Conservation (phyloP, 495 filamentous ascomycete genomes). For the Halenospora varia region DNA sequence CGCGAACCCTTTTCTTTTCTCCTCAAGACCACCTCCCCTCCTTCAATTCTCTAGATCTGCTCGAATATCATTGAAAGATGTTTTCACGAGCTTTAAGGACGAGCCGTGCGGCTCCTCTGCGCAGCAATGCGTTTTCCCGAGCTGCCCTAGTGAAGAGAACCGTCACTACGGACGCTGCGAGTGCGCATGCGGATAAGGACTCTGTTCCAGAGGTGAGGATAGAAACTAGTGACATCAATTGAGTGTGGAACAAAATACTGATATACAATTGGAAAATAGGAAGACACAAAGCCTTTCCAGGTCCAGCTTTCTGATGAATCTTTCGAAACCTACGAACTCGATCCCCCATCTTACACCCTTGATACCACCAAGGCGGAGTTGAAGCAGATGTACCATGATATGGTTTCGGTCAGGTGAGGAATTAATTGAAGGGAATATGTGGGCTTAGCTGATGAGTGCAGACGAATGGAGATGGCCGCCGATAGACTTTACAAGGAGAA, state of each 20-base stretch:
- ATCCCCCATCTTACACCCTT: slow-evolving; percentile 87
- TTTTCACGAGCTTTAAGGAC: slow-evolving; percentile 50
- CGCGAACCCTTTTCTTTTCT: slow-evolving; percentile 6
- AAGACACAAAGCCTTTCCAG: slow-evolving; percentile 91
- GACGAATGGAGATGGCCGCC: slow-evolving; percentile 99
- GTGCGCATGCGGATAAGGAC: slow-evolving; percentile 80
- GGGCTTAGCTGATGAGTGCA: slow-evolving; percentile 28
- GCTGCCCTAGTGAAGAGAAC: slow-evolving; percentile 55
- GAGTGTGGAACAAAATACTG: not conserved
- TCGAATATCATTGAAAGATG: slow-evolving; percentile 31
- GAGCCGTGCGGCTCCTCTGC: slow-evolving; percentile 36
- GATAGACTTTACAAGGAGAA: slow-evolving; percentile 99
- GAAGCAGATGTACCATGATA: slow-evolving; percentile 98
- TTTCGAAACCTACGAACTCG: slow-evolving; percentile 99
- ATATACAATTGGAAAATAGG: slow-evolving; percentile 42
- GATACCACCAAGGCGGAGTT: slow-evolving; percentile 94
- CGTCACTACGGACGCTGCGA: slow-evolving; percentile 93
- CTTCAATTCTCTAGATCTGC: not conserved
- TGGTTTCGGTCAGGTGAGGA: slow-evolving; percentile 84
- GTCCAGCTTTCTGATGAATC: slow-evolving; percentile 92
- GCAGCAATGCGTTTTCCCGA: slow-evolving; percentile 34
- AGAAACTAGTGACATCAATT: slow-evolving; percentile 4
- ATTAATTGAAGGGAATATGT: not conserved
- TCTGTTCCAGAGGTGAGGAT: slow-evolving; percentile 62
- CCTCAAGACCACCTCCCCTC: not conserved